Percentiles rank a stretch among this genome's conserved stretches.
phyloP scores from a whole-genome alignment of 805 yeast genomes.

The Sugiyamaella qingdaonensis region DNA sequence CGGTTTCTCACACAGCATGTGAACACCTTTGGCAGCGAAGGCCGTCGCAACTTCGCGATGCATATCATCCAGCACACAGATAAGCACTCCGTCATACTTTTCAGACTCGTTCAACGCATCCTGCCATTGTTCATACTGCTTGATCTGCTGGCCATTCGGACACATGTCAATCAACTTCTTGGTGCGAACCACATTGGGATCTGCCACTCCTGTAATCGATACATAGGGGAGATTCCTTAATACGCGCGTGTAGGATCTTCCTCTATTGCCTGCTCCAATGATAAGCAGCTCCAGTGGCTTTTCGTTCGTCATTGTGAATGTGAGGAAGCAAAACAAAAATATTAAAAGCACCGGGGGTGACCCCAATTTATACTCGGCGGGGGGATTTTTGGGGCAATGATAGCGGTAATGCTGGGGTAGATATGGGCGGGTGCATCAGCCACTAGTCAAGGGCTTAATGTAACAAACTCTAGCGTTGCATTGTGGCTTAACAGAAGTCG shows the following conservation, averaged over 20 bases:
- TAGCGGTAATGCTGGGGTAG: too few species aligned
- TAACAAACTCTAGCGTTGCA: too few species aligned
- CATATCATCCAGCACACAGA: conserved; percentile 24
- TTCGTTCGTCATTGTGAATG: background rate
- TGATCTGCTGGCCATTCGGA: conserved; percentile 4
- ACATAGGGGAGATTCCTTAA: conserved; percentile 14
- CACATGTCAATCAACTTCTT: conserved; percentile 5
- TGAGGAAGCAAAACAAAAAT: too few species aligned
- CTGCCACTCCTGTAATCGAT: conserved; percentile 20
- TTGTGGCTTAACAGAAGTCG: too few species aligned
- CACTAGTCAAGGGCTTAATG: too few species aligned
- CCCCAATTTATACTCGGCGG: too few species aligned
- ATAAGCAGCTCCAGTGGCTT: conserved; percentile 12
- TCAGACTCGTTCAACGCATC: conserved; percentile 20
- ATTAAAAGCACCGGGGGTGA: too few species aligned
- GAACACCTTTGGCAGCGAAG: conserved; percentile 23
- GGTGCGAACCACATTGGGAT: conserved; percentile 16
- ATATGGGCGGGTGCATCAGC: too few species aligned
- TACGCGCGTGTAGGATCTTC: conserved; percentile 17
- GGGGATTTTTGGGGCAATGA: too few species aligned
- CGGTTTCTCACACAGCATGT: conserved; percentile 27
- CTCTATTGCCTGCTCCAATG: conserved; percentile 23
- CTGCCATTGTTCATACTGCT: conserved; percentile 19
- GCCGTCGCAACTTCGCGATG: conserved; percentile 27
- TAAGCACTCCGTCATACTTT: conserved; percentile 23